Conservation (phyloP, 164 flowering plant species). For the Cinnamomum chago region DNA sequence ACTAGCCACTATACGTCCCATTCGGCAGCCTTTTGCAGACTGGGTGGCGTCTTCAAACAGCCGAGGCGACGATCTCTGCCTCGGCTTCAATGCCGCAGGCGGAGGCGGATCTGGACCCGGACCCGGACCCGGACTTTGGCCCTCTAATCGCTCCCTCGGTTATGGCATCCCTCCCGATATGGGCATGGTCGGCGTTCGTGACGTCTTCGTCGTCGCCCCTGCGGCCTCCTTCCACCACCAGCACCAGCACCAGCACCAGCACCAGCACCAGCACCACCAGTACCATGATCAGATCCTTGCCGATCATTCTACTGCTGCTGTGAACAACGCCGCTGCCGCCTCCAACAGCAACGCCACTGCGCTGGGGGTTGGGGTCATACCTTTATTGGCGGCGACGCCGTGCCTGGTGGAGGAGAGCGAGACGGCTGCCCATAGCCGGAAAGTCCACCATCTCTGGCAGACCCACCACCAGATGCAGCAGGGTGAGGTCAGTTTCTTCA, state of each 20-base stretch:
- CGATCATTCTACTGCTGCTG: slow-evolving; percentile 3
- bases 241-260: slow-evolving; percentile 27
- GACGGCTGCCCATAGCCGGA: background rate
- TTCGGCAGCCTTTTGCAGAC: slow-evolving; percentile 70
- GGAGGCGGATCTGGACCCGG: slow-evolving; percentile 5
- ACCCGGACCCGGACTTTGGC: slow-evolving; percentile 8
- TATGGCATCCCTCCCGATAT: slow-evolving; percentile 56
- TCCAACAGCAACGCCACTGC: slow-evolving; percentile 33
- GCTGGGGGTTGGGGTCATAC: slow-evolving; percentile 40
- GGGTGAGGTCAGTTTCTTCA: slow-evolving; percentile 17
- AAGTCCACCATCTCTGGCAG: slow-evolving; percentile 44
- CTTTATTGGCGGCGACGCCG: slow-evolving; percentile 51
- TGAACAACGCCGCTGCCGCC: slow-evolving; percentile 19
- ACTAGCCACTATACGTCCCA: slow-evolving; percentile 29
- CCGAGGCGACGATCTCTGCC: slow-evolving; percentile 61
- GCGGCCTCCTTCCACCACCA: slow-evolving; percentile 36
- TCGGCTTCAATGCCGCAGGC: slow-evolving; percentile 69
- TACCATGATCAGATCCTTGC: slow-evolving; percentile 1
- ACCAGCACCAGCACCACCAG: slow-evolving; percentile 26
- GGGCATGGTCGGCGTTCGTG: slow-evolving; percentile 71
- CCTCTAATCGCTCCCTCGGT: slow-evolving; percentile 27
- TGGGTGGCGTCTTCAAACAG: slow-evolving; percentile 70
- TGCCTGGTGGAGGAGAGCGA: slow-evolving; percentile 15
- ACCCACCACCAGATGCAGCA: slow-evolving; percentile 15
- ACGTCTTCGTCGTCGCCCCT: slow-evolving; percentile 65